Conservation (phyloP, 2,329 filamentous ascomycete genomes). For the Diaporthe longicolla region DNA sequence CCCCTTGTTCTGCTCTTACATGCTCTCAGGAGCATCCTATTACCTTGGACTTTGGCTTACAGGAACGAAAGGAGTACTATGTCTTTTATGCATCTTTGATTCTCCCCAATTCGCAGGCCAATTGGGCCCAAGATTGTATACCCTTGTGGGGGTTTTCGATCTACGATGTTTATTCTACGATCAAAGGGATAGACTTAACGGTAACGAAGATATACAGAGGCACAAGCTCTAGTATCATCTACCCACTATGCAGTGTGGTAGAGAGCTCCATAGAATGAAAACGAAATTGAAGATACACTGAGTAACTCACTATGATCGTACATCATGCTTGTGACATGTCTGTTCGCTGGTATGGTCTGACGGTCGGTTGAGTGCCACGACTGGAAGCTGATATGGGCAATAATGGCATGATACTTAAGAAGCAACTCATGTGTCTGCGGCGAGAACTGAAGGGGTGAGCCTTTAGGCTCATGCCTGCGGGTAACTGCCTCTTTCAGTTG, state of each 20-base stretch:
- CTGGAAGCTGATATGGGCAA: neutral
- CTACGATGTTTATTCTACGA: slow-evolving; percentile 20
- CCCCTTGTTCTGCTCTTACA: slow-evolving; percentile 23
- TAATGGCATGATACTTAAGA: fast-evolving
- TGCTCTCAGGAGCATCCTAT: slow-evolving; percentile 19
- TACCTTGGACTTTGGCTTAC: slow-evolving; percentile 16
- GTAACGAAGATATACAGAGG: slow-evolving; percentile 12
- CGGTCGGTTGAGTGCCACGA: too few species aligned
- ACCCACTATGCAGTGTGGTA: slow-evolving; percentile 15
- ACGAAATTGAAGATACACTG: slow-evolving; percentile 8
- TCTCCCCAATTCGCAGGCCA: neutral
- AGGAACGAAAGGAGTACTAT: slow-evolving; percentile 14
- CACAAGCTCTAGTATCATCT: slow-evolving; percentile 10
- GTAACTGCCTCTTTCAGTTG: neutral
- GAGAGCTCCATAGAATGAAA: slow-evolving; percentile 12
- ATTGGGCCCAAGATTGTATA: neutral
- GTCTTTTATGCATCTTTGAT: slow-evolving; percentile 1
- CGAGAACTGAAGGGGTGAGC: neutral
- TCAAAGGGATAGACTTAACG: slow-evolving; percentile 28
- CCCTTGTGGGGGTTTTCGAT: neutral
- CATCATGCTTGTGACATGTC: neutral
- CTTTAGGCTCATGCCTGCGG: too few species aligned
- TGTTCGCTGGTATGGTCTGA: neutral
- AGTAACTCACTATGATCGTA: too few species aligned
- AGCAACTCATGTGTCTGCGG: neutral